Evolutionary conservation across 2,329 filamentous ascomycete genomes (phyloP).

Genomic region (Hawksworthiomyces lignivorus): DNA sequence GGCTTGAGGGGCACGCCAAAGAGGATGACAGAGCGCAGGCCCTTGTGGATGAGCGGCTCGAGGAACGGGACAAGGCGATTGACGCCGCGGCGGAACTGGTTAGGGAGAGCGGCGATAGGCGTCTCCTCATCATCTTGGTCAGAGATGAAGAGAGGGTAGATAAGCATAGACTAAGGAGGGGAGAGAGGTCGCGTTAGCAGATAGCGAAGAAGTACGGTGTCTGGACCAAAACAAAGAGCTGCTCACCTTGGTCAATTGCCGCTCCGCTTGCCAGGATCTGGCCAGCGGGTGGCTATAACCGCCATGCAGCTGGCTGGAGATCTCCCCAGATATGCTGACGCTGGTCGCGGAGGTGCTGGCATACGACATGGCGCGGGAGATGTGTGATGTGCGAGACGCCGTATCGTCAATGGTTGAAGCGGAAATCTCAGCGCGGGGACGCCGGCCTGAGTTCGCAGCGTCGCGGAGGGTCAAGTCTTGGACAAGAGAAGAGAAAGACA

Average conservation of each 20-base stretch:
- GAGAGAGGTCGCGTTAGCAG: neutral
- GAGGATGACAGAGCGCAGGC: conserved; percentile 84
- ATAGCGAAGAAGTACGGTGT: neutral
- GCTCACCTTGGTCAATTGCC: conserved; percentile 76
- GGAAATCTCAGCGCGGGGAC: conserved; percentile 38
- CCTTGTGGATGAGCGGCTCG: conserved; percentile 79
- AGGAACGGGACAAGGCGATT: conserved; percentile 82
- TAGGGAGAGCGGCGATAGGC: conserved; percentile 81
- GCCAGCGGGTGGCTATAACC: conserved; percentile 76
- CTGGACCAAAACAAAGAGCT: conserved; percentile 6
- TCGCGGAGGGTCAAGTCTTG: conserved; percentile 57
- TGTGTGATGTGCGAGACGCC: conserved; percentile 50
- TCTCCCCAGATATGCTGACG: conserved; percentile 65
- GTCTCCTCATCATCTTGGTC: conserved; percentile 90
- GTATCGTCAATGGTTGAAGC: conserved; percentile 51
- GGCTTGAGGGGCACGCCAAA: conserved; percentile 86
- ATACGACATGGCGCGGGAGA: conserved; percentile 59
- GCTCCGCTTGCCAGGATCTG: conserved; percentile 74
- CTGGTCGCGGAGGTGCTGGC: conserved; percentile 59
- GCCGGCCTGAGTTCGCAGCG: conserved; percentile 34
- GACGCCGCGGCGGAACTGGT: conserved; percentile 80
- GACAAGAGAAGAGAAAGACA: conserved; percentile 63
- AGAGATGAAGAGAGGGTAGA: conserved; percentile 94
- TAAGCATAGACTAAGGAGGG: conserved; percentile 82
- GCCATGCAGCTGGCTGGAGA: conserved; percentile 75